A percentile compares a stretch with the other conserved stretches of the same genome.
phyloP scores from a whole-genome alignment of 1,284 basidiomycete species.

The Melanopsichium pennsylvanicum region DNA sequence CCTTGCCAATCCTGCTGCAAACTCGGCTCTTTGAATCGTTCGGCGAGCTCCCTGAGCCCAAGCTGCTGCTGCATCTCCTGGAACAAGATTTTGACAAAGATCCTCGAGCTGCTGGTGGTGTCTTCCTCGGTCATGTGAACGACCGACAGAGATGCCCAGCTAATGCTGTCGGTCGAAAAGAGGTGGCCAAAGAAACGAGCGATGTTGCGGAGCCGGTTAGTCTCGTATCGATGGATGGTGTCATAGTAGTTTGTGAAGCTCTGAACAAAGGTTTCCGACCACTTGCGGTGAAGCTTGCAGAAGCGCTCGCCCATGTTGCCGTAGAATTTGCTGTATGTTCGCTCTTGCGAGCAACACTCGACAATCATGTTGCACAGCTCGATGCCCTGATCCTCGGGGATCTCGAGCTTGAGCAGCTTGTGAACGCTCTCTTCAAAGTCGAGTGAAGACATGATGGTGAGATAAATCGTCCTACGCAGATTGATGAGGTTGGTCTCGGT shows the following conservation, averaged over 20 bases:
- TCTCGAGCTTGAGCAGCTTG: slow-evolving; percentile 91
- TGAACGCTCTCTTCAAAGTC: slow-evolving; percentile 97
- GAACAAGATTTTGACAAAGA: slow-evolving; percentile 96
- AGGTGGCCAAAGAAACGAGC: slow-evolving; percentile 92
- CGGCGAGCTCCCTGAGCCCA: slow-evolving; percentile 81
- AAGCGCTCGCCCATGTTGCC: slow-evolving; percentile 95
- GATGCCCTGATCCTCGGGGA: slow-evolving; percentile 91
- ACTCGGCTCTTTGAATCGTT: slow-evolving; percentile 74
- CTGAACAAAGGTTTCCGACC: slow-evolving; percentile 87
- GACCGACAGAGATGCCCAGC: slow-evolving; percentile 84
- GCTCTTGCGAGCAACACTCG: slow-evolving; percentile 99
- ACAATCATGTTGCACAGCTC: slow-evolving; percentile 98
- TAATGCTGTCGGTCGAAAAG: slow-evolving; percentile 78
- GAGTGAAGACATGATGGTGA: slow-evolving; percentile 84
- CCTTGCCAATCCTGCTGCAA: slow-evolving; percentile 77
- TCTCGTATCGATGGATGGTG: slow-evolving; percentile 98
- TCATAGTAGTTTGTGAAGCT: slow-evolving; percentile 91
- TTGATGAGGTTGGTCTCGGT: slow-evolving; percentile 97
- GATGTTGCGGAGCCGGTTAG: slow-evolving; percentile 95
- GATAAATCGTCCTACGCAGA: slow-evolving; percentile 88
- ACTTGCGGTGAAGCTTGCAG: slow-evolving; percentile 91
- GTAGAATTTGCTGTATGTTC: slow-evolving; percentile 94
- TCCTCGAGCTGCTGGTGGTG: slow-evolving; percentile 92
- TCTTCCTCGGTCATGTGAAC: slow-evolving; percentile 97
- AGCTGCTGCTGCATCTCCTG: slow-evolving; percentile 91